Evolutionary conservation across 805 yeast genomes (phyloP).

Genomic region (Myxozyma sirexii): DNA sequence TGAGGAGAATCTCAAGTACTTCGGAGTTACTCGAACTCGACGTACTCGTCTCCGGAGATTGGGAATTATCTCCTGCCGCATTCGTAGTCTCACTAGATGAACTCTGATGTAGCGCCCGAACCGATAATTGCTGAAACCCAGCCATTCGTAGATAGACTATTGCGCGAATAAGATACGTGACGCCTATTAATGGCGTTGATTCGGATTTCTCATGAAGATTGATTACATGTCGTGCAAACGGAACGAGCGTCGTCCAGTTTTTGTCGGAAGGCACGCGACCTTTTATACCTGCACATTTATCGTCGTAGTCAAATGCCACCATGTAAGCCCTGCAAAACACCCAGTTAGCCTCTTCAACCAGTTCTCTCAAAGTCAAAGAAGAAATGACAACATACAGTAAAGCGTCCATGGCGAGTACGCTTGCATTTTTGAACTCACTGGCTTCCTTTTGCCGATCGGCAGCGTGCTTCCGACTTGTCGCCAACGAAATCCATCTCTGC

Average conservation of each 20-base stretch:
- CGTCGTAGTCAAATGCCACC: conserved; percentile 37
- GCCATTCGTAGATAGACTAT: conserved; percentile 34
- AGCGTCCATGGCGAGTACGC: conserved; percentile 46
- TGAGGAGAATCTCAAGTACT: conserved; percentile 1
- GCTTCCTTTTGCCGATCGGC: conserved; percentile 43
- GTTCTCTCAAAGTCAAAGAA: background rate
- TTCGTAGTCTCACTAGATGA: background rate
- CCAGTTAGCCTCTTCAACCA: background rate
- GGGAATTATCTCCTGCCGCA: background rate
- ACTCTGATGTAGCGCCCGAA: conserved; percentile 11
- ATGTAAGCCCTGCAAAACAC: conserved; percentile 28
- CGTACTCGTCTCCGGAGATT: conserved; percentile 12
- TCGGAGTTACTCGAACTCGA: background rate
- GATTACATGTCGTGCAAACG: conserved; percentile 31
- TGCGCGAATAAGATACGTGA: conserved; percentile 35
- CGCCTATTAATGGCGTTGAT: conserved; percentile 27
- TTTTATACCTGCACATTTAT: conserved; percentile 21
- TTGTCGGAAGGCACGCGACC: conserved; percentile 29
- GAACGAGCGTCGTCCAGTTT: conserved; percentile 34
- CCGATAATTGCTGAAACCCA: conserved; percentile 19
- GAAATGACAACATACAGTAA: conserved; percentile 37
- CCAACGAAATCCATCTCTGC: conserved; percentile 45
- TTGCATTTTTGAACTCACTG: conserved; percentile 41
- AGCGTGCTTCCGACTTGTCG: conserved; percentile 47
- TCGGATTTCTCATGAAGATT: conserved; percentile 28